Percentiles rank a stretch among this genome's conserved stretches.
These are phyloP conservation scores for Epichloe aotearoae DNA, from an alignment of 2,329 filamentous ascomycete species.

Conservation along the genomic window DNA sequence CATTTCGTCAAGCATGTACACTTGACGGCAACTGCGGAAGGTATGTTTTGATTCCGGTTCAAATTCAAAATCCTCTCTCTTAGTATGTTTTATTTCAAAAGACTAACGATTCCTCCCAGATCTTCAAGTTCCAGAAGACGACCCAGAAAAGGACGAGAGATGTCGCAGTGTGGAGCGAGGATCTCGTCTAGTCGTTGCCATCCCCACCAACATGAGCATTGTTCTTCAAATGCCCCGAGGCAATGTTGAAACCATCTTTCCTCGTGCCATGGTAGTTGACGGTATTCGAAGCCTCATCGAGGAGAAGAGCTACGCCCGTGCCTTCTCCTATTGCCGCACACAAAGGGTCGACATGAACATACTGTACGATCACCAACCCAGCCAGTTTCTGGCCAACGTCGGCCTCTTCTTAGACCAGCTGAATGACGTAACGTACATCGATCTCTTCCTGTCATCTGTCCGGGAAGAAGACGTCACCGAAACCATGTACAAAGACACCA, in stretches of 20 bases:
- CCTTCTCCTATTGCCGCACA: constrained; percentile 77
- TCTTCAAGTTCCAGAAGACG: constrained; percentile 71
- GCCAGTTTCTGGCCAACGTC: constrained; percentile 69
- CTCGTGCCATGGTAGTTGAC: constrained; percentile 80
- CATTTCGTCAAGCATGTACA: constrained; percentile 94
- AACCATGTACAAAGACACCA: constrained; percentile 86
- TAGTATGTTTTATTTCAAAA: background rate
- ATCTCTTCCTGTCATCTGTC: constrained; percentile 80
- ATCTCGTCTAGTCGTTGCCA: constrained; percentile 72
- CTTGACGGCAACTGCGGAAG: constrained; percentile 45
- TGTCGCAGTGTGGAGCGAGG: constrained; percentile 88
- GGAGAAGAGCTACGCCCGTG: constrained; percentile 64
- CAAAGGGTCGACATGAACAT: constrained; percentile 98
- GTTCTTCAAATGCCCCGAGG: constrained; percentile 91
- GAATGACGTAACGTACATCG: constrained; percentile 67
- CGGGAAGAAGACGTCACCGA: constrained; percentile 88
- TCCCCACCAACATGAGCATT: constrained; percentile 75
- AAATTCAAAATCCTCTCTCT: background rate
- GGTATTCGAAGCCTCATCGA: constrained; percentile 76
- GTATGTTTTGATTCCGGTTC: constrained; percentile 29
- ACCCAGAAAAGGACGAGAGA: constrained; percentile 82
- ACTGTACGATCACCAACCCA: constrained; percentile 80
- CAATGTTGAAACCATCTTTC: constrained; percentile 90
- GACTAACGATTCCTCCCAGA: constrained; percentile 31
- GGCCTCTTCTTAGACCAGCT: constrained; percentile 73